A percentile compares a stretch with the other conserved stretches of the same genome.
Conservation (phyloP, 192 early-diverging fungal genomes). For the Coemansia sp. region DNA sequence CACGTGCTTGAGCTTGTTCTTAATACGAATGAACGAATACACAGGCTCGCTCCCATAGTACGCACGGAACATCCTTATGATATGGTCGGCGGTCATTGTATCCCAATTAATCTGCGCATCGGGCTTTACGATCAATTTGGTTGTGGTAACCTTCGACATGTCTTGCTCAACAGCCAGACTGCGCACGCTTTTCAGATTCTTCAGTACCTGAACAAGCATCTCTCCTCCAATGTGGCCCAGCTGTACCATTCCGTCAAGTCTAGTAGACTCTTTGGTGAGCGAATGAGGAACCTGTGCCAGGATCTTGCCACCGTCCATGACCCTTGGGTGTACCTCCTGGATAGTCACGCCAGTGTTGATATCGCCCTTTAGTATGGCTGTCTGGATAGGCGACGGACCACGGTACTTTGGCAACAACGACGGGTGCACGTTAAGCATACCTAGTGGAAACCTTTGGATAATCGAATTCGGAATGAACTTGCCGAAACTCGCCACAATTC, state of each 20-base stretch:
- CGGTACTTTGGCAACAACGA: conserved; percentile 90
- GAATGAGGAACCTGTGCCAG: conserved; percentile 59
- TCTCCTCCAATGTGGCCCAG: conserved; percentile 20
- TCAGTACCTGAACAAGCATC: conserved; percentile 15
- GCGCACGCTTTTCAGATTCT: conserved; percentile 37
- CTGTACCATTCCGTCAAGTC: conserved; percentile 10
- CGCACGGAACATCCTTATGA: conserved; percentile 69
- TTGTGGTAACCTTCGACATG: conserved; percentile 60
- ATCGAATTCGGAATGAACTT: conserved; percentile 78
- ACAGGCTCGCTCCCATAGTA: conserved; percentile 43
- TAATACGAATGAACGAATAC: conserved; percentile 33
- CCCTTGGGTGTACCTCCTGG: conserved; percentile 73
- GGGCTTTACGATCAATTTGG: conserved; percentile 65
- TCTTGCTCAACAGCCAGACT: conserved; percentile 64
- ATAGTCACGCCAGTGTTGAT: conserved; percentile 77
- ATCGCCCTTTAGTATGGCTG: conserved; percentile 79
- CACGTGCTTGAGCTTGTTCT: conserved; percentile 31
- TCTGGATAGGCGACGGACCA: conserved; percentile 89
- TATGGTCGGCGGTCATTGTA: conserved; percentile 58
- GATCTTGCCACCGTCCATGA: conserved; percentile 86
- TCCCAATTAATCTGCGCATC: conserved; percentile 63
- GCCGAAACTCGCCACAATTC: conserved; percentile 93
- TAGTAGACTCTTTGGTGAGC: background rate
- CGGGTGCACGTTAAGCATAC: conserved; percentile 90
- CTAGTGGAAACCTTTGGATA: conserved; percentile 65